Conservation (phyloP, 2,329 filamentous ascomycete species). For the Pyrenochaeta sp. region DNA sequence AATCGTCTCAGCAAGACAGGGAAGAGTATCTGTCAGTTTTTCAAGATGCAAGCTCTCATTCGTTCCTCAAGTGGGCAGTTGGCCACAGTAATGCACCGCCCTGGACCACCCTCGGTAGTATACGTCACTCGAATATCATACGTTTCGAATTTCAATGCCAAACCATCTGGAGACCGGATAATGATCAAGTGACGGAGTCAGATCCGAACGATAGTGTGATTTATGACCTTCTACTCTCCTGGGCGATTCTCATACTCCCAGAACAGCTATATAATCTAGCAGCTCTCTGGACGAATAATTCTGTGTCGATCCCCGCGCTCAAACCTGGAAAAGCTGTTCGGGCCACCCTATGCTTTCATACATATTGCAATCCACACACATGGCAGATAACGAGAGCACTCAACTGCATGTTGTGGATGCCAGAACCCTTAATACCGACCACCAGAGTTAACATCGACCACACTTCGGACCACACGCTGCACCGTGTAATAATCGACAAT, state of each 20-base stretch:
- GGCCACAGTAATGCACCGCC: constrained; percentile 1
- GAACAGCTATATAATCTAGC: constrained; percentile 3
- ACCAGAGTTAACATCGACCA: background rate
- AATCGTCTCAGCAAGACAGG: background rate
- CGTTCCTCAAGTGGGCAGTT: constrained; percentile 11
- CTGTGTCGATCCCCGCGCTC: too few species aligned
- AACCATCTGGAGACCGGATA: background rate
- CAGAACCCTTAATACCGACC: background rate
- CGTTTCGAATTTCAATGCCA: constrained; percentile 7
- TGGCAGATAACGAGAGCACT: constrained; percentile 16
- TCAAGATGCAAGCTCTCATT: background rate
- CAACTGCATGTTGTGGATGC: constrained; percentile 8
- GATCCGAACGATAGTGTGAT: background rate
- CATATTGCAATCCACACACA: constrained; percentile 8
- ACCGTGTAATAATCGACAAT: background rate
- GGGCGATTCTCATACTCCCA: background rate
- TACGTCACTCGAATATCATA: constrained; percentile 12
- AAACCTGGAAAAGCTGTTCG: background rate
- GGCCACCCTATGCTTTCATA: constrained; percentile 7
- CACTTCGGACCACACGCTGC: background rate
- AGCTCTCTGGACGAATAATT: constrained; percentile 2
- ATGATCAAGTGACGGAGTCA: background rate
- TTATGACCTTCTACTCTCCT: background rate
- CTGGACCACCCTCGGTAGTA: constrained; percentile 7
- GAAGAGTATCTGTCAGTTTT: background rate